Base-by-base conservation (phyloP, 139 green algal species). In the Chlorella sp. region DNA sequence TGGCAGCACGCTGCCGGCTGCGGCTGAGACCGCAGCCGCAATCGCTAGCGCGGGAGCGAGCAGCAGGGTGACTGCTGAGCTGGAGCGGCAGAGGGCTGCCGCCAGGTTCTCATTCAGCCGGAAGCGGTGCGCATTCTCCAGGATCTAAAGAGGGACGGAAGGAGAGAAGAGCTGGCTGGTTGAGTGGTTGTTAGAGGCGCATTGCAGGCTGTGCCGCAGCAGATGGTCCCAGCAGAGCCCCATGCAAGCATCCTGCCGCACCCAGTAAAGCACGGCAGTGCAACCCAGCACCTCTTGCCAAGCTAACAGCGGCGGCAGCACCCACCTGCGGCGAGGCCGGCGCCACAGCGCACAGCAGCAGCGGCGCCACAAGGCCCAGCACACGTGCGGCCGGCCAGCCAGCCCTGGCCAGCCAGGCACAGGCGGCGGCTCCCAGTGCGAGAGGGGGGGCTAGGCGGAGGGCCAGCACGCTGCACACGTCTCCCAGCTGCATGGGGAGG, bases 101-200 rank as follows among this genome's bases (percentile, higher is more conserved):
- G 82, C 82, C 44, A 90, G 55, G 78, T 38, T 86, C 21, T 90
- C 82, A 64, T 90, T 86, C 65, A 88, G 64, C 23, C 87, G 65
- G 62, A 90, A 88, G 25, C 69, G 41, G 55, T 88, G 82, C 7
- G 82, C 82, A 28, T 78, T 79, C 6, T 16, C 67, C 16, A 79
- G 60, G 39, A 75, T 44, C 82, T 86, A 68, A n/a, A n/a, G n/a
- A n/a, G n/a, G n/a, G n/a, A n/a, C n/a, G n/a, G n/a, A n/a, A n/a
- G n/a, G n/a, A n/a, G n/a, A n/a, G n/a, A n/a, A n/a, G n/a, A n/a
- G n/a, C n/a, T n/a, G n/a, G n/a, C n/a, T n/a, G n/a, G n/a, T n/a
- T n/a, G n/a, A n/a, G n/a, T n/a, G n/a, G n/a, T n/a, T n/a, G n/a
- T n/a, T n/a, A n/a, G n/a, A n/a, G n/a, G n/a, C n/a, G n/a, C n/a